Evolutionary conservation across 352 stramenopile species (phyloP), one percentile per base, ranked within the genome.

Genomic region (Ophiocytium majus): DNA sequence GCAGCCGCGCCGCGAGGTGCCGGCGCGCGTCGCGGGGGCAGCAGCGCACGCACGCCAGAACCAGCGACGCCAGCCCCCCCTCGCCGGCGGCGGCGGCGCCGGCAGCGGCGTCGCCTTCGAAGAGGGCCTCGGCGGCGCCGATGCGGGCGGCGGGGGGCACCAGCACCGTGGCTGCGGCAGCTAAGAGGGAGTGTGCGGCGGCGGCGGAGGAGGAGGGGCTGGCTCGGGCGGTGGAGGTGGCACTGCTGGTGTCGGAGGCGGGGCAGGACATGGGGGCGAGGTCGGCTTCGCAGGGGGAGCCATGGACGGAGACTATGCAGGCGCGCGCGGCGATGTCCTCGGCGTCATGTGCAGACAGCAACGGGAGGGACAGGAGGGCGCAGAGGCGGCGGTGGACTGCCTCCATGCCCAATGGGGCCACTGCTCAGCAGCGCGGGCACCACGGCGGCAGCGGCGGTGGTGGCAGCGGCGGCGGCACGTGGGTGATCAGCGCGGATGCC

Each of bases 301-400:
- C 66, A 14, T 78, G 5, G 5, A 17, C 32, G 14, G 66, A 28
- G 19, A 43, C 75, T 14, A 81, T 9, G 75, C 31, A 57, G 10
- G 75, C 75, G 28, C 75, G 37, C 31, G 75, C 75, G 31, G 49
- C 75, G 31, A 81, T 57, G 50, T 81, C 17, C 23, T 81, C 75
- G 36, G 36, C 75, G 31, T 81, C 31, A 5, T 1, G 10, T 5
- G 19, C 1, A 33, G 34, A 31, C 1, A 81, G 75, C 5, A 50
- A 5, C 14, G 75, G 36, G 5, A 36, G 19, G 19, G 5, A 10
- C 5, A 81, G 36, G 14, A 81, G 75, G 1, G 37, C 19, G 37
- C 36, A 9, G 10, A 81, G 31, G 34, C 36, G 31, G 19, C 49
- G 1, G n/a, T 31, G 36, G 1, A 81, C 75, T 14, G 75, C 75